These are phyloP conservation scores for Huntiella bhutanensis DNA, from an alignment of 2,329 filamentous ascomycete species.

Conservation along the genomic window DNA sequence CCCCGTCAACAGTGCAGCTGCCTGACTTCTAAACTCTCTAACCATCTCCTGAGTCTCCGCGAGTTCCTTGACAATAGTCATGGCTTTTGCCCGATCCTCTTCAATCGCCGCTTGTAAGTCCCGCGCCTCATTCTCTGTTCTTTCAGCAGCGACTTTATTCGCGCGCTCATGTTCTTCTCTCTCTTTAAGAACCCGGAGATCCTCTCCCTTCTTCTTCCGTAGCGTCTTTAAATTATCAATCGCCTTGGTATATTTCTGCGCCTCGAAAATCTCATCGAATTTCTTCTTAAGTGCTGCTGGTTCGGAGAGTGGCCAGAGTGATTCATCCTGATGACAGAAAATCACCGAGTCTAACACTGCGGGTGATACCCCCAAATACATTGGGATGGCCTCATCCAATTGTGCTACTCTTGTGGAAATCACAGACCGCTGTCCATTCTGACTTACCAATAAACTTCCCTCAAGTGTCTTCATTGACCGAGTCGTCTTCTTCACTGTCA, in stretches of 20 bases:
- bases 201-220: conserved; percentile 62
- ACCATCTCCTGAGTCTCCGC: conserved; percentile 37
- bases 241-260: conserved; percentile 88
- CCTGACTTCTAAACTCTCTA: conserved; percentile 50
- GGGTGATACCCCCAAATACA: conserved; percentile 71
- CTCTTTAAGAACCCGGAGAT: conserved; percentile 53
- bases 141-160: conserved; percentile 69
- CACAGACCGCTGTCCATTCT: conserved; percentile 60
- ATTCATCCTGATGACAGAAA: conserved; percentile 97
- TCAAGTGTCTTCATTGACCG: conserved; percentile 71
- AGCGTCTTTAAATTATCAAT: conserved; percentile 86
- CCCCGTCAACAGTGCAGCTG: conserved; percentile 54
- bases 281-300: conserved; percentile 71
- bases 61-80: conserved; percentile 40
- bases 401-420: conserved; percentile 67
- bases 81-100: conserved; percentile 35
- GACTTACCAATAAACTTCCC: conserved; percentile 53
- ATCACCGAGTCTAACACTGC: conserved; percentile 89
- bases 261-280: conserved; percentile 97
- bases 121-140: conserved; percentile 44
- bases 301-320: conserved; percentile 88
- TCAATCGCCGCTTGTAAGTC: conserved; percentile 50
- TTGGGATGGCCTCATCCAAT: conserved; percentile 66
- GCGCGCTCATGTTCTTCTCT: conserved; percentile 60
- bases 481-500: conserved; percentile 66